Evolutionary conservation across 1,284 basidiomycete genomes (phyloP).

Genomic region (Phlebopus sp.): DNA sequence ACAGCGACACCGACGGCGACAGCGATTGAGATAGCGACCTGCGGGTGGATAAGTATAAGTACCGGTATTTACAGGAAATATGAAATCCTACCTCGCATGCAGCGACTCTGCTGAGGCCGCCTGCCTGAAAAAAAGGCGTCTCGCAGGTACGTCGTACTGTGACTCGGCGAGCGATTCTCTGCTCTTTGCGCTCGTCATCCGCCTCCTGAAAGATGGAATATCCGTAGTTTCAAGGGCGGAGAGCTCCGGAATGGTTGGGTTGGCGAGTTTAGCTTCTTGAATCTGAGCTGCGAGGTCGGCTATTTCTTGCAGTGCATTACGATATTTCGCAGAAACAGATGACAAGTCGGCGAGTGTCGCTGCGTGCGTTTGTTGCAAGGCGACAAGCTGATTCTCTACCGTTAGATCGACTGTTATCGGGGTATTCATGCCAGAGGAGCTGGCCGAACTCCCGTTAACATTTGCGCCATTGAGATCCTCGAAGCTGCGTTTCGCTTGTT

Average conservation of each 20-base stretch:
- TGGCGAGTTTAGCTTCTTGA: constrained; percentile 71
- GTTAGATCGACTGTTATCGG: constrained; percentile 33
- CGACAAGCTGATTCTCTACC: constrained; percentile 56
- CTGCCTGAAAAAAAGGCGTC: constrained; percentile 79
- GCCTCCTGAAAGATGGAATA: constrained; percentile 44
- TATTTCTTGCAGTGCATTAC: constrained; percentile 85
- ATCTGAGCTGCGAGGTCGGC: constrained; percentile 83
- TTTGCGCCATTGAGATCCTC: constrained; percentile 38
- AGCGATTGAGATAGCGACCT: constrained; percentile 85
- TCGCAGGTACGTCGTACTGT: constrained; percentile 46
- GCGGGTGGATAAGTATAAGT: constrained; percentile 16
- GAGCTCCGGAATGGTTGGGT: constrained; percentile 44
- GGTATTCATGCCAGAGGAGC: constrained; percentile 30
- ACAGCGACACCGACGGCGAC: constrained; percentile 86
- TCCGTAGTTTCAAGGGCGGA: constrained; percentile 48
- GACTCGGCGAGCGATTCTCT: constrained; percentile 47
- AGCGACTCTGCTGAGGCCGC: constrained; percentile 82
- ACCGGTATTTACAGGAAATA: constrained; percentile 2
- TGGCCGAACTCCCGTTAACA: constrained; percentile 19
- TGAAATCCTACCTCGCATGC: constrained; percentile 63
- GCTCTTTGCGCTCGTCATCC: constrained; percentile 46
- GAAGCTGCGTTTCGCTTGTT: constrained; percentile 63
- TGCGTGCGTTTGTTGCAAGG: constrained; percentile 73
- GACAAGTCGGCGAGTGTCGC: constrained; percentile 80
- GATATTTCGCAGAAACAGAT: constrained; percentile 76